Base-by-base conservation (phyloP, 2,329 filamentous ascomycete species). In the Knufia fluminis region DNA sequence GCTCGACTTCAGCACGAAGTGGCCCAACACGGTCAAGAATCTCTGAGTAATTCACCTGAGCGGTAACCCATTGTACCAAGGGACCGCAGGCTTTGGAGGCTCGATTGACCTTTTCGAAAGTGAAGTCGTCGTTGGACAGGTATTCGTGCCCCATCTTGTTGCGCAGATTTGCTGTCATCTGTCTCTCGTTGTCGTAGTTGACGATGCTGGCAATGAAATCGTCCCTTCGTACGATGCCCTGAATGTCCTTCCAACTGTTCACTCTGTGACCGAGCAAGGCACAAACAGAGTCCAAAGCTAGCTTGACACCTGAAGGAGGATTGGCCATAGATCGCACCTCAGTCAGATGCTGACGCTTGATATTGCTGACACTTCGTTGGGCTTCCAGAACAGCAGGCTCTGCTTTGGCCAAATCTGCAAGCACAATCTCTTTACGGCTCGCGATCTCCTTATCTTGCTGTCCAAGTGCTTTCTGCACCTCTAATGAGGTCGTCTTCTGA, bases 141-240 rank as follows among this genome's bases (percentile, higher is more conserved):
- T 86, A 98, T 36, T 96, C 89, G 52, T 83, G 86, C 61, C 86
- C 83, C 91, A 98, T 97, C 74, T 88, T 94, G 59, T 80, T 74
- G 44, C 92, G 79, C 58, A 92, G 76, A 22, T 72, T 70, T 60
- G 81, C 84, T 14, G 91, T 98, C 91, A 98, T 97, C 67, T 92
- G 85, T 64, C 76, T 83, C 68, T 92, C 90, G 62, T 96, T 98
- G 72, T 96, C 86, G 63, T 96, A 98, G 66, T 88, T 89, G 66
- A 97, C 86, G 61, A 98, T 98, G 69, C 87, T 96, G 43, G 89
- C 86, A 68, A 98, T 97, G 69, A 98, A 98, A 64, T 97, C 91
- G 61, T 97, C 92, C 50, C 82, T 81, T 60, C 91, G 86, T 52
- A 98, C 82, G 54, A 97, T 85, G 46, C 78, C 83, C 66, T 94